Percentiles rank a stretch among this genome's conserved stretches.
These are phyloP conservation scores for Trametes pubescens DNA, from an alignment of 1,284 basidiomycete genomes.

Conservation along the genomic window DNA sequence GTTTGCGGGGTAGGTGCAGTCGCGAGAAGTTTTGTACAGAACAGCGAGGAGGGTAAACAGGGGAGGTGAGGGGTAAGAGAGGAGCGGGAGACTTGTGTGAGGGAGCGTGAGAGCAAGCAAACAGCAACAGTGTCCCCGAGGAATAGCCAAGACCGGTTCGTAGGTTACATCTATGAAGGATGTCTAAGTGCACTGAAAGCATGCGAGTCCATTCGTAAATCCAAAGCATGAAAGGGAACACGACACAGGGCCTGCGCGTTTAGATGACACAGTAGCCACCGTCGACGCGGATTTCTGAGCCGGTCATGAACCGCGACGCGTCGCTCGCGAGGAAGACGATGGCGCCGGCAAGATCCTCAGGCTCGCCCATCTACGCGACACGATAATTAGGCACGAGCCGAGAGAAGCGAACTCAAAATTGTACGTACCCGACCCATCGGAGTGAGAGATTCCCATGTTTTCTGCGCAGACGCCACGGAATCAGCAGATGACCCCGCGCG, in stretches of 20 bases:
- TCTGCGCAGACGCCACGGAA: conserved; percentile 50
- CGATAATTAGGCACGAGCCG: not conserved
- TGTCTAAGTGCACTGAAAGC: conserved; percentile 24
- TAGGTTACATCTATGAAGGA: conserved; percentile 31
- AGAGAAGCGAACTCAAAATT: not conserved
- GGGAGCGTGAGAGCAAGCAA: conserved; percentile 22
- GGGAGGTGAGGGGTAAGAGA: conserved; percentile 1
- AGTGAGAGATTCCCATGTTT: conserved; percentile 90
- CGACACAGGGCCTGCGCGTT: conserved; percentile 26
- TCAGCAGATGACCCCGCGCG: conserved; percentile 21
- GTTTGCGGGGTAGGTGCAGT: conserved; percentile 4
- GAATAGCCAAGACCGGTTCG: conserved; percentile 24
- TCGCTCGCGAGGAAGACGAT: conserved; percentile 88
- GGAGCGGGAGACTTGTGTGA: conserved; percentile 6
- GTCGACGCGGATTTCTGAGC: conserved; percentile 84
- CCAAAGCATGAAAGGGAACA: conserved; percentile 7
- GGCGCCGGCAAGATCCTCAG: conserved; percentile 63
- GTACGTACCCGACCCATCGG: conserved; percentile 81
- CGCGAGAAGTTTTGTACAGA: conserved; percentile 14
- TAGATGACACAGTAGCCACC: conserved; percentile 84
- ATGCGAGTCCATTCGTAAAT: conserved; percentile 23
- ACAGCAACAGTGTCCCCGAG: conserved; percentile 33
- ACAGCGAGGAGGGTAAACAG: not conserved
- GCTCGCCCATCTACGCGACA: conserved; percentile 29
- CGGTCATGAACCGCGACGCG: conserved; percentile 88